Evolutionary conservation across 768 basidiomycete species (phyloP).

Genomic region (Lactarius sp.): DNA sequence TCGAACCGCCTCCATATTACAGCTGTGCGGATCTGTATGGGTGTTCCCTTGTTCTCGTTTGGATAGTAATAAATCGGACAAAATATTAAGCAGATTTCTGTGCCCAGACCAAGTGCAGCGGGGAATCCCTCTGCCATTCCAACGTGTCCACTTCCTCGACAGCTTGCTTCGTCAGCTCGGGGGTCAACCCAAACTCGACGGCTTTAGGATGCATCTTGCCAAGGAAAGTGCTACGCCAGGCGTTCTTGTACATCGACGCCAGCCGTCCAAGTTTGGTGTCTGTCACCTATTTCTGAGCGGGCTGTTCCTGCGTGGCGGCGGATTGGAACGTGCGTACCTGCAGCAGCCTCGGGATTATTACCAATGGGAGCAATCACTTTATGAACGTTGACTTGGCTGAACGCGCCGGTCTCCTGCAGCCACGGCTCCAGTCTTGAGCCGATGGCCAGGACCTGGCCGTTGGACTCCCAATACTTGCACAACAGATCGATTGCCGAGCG

Average conservation of each 20-base stretch:
- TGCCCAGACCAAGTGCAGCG: conserved; percentile 8
- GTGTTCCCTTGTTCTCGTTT: background rate
- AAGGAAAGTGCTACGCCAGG: background rate
- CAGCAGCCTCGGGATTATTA: background rate
- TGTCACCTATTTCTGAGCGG: background rate
- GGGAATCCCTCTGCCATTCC: conserved; percentile 6
- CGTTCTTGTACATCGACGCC: too few species aligned
- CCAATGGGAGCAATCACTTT: conserved; percentile 1
- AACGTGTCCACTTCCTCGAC: background rate
- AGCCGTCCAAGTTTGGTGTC: background rate
- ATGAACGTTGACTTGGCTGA: conserved; percentile 17
- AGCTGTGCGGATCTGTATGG: background rate
- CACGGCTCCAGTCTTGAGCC: background rate
- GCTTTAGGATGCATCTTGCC: background rate
- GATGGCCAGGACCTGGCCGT: background rate
- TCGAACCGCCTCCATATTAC: background rate
- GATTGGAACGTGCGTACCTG: background rate
- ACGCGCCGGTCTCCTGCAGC: conserved; percentile 2
- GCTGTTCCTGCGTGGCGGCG: too few species aligned
- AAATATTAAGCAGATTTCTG: conserved; percentile 2
- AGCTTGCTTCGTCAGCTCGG: too few species aligned
- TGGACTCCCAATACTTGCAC: conserved; percentile 12
- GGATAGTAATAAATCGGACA: background rate
- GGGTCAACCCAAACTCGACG: too few species aligned
- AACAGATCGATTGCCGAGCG: background rate